Conservation (phyloP, 306 rosid genomes). For the Trichosanthes cucumerina region DNA sequence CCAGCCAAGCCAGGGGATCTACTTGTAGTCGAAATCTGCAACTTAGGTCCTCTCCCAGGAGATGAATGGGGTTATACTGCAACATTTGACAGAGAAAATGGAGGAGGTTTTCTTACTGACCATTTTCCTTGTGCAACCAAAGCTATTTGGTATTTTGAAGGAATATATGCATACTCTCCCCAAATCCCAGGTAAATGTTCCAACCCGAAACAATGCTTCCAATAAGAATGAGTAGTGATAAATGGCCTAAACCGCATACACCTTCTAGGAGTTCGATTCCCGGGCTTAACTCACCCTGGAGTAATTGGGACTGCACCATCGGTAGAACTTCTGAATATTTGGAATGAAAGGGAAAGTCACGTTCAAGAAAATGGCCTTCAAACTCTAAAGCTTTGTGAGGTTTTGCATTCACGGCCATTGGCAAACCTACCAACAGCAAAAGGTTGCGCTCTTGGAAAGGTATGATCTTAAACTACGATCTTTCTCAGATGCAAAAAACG, state of each 20-base stretch:
- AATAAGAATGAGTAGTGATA: background rate
- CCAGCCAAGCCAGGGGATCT: conserved; percentile 83
- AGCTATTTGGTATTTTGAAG: conserved; percentile 89
- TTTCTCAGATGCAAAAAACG: background rate
- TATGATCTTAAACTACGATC: conserved; percentile 8
- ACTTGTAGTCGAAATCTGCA: conserved; percentile 71
- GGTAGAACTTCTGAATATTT: conserved; percentile 61
- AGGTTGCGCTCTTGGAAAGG: conserved; percentile 74
- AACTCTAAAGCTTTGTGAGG: conserved; percentile 68
- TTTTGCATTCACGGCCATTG: conserved; percentile 75
- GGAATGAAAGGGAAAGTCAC: conserved; percentile 72
- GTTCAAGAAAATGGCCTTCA: conserved; percentile 49
- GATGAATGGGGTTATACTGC: conserved; percentile 97
- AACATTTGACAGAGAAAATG: conserved; percentile 89
- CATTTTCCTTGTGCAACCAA: conserved; percentile 86
- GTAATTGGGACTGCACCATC: conserved; percentile 91
- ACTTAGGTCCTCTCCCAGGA: conserved; percentile 85
- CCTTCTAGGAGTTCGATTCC: conserved; percentile 73
- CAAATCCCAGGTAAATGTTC: conserved; percentile 72
- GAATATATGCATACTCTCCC: conserved; percentile 84
- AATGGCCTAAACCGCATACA: background rate
- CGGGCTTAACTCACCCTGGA: conserved; percentile 86
- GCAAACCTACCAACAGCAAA: conserved; percentile 66
- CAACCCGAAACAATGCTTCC: background rate
- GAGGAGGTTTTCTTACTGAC: conserved; percentile 80